phyloP scores from a whole-genome alignment of 257 asterid genomes.

The Nicotiana benthamiana region DNA sequence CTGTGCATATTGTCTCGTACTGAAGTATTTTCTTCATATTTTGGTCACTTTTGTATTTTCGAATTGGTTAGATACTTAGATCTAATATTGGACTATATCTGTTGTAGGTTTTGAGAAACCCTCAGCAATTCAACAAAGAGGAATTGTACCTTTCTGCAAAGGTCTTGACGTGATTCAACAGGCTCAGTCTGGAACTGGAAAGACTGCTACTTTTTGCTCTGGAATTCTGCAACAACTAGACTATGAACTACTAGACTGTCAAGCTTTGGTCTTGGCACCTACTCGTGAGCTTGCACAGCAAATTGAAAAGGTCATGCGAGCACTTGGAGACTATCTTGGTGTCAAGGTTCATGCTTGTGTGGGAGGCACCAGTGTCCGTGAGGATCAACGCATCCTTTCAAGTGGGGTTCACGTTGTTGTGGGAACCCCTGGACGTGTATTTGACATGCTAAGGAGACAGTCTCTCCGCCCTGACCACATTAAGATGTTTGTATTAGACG shows the following conservation, averaged over 20 bases:
- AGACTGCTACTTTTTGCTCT: constrained; percentile 22
- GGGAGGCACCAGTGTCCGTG: constrained; percentile 21
- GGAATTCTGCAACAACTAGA: constrained; percentile 20
- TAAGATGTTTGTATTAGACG: constrained; percentile 19
- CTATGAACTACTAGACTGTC: constrained; percentile 11
- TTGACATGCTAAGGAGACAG: constrained; percentile 17
- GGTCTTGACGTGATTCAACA: constrained; percentile 19
- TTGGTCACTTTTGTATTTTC: background rate
- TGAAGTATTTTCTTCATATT: background rate
- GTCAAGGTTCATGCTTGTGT: constrained; percentile 21
- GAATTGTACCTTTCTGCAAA: constrained; percentile 20
- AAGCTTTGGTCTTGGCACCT: constrained; percentile 22
- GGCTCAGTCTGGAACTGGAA: constrained; percentile 21
- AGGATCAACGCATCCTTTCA: constrained; percentile 19
- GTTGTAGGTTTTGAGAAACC: constrained; percentile 19
- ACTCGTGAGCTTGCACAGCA: constrained; percentile 24
- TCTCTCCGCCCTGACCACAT: constrained; percentile 15
- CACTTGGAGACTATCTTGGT: constrained; percentile 17
- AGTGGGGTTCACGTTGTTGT: constrained; percentile 21
- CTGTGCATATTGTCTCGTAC: background rate
- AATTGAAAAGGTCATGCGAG: constrained; percentile 19
- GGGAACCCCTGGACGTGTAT: constrained; percentile 21
- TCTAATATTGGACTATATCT: background rate
- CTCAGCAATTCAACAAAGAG: constrained; percentile 22
- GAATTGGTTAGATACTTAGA: background rate